These are phyloP conservation scores for Glycine tomentella DNA, from an alignment of 306 rosid species.

Conservation along the genomic window DNA sequence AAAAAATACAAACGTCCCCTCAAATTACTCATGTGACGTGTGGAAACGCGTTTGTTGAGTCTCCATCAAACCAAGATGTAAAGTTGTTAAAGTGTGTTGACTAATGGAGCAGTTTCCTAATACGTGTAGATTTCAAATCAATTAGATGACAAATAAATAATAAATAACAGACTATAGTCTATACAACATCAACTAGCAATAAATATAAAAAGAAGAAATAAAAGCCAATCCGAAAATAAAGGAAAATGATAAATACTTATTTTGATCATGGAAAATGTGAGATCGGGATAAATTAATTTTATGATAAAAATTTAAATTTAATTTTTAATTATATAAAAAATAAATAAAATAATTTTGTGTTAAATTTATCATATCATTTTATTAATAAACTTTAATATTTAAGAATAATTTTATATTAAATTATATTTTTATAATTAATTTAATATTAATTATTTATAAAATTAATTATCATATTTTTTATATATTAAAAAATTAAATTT, in stretches of 20 bases:
- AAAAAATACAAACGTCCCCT: background rate
- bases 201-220: background rate
- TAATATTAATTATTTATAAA: too few species aligned
- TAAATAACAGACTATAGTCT: background rate
- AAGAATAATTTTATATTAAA: too few species aligned
- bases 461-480: too few species aligned
- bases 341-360: too few species aligned
- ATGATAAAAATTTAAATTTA: too few species aligned
- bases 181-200: background rate
- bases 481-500: too few species aligned
- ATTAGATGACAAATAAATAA: background rate
- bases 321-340: too few species aligned
- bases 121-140: slow-evolving; percentile 15
- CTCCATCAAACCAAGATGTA: background rate
- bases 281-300: too few species aligned
- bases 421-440: too few species aligned
- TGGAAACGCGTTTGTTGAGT: slow-evolving; percentile 30
- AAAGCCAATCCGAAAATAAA: slow-evolving; percentile 27
- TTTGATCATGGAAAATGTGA: too few species aligned
- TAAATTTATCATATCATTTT: too few species aligned
- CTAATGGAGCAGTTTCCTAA: slow-evolving; percentile 6
- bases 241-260: background rate
- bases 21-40: background rate
- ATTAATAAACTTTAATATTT: too few species aligned
- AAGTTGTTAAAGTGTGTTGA: background rate